phyloP scores from a whole-genome alignment of 2,329 filamentous ascomycete species.

The Aspergillus glaucus region DNA sequence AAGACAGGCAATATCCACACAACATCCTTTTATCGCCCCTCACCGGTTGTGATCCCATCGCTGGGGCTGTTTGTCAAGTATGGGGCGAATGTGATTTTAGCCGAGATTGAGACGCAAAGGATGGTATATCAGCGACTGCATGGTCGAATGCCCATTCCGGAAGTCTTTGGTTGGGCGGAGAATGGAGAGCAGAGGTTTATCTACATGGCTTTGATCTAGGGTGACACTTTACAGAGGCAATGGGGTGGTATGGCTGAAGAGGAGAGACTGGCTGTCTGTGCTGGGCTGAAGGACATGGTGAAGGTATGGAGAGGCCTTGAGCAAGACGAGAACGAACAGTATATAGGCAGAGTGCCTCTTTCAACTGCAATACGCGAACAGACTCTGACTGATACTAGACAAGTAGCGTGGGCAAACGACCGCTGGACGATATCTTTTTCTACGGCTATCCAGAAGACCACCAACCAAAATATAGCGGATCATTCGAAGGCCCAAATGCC shows the following conservation, averaged over 20 bases:
- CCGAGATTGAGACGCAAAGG: slow-evolving; percentile 24
- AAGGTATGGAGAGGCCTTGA: slow-evolving; percentile 16
- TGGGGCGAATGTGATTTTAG: slow-evolving; percentile 22
- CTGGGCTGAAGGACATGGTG: slow-evolving; percentile 22
- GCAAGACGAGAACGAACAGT: slow-evolving; percentile 7
- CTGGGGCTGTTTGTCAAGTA: slow-evolving; percentile 33
- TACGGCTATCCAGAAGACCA: too few species aligned
- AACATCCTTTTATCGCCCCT: slow-evolving; percentile 18
- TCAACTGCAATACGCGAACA: slow-evolving; percentile 4
- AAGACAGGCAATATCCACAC: slow-evolving; percentile 10
- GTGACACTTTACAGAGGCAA: slow-evolving; percentile 16
- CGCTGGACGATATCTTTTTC: slow-evolving; percentile 28
- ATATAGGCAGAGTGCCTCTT: slow-evolving; percentile 15
- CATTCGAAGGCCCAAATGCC: slow-evolving; percentile 24
- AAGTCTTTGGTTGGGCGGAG: slow-evolving; percentile 20
- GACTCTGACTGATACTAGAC: slow-evolving; percentile 2
- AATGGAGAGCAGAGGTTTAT: slow-evolving; percentile 17
- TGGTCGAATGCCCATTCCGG: slow-evolving; percentile 19
- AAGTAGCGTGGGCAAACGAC: slow-evolving; percentile 24
- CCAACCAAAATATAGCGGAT: slow-evolving; percentile 17
- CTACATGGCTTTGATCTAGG: slow-evolving; percentile 21
- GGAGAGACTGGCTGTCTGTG: slow-evolving; percentile 22
- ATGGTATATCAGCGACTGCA: slow-evolving; percentile 20
- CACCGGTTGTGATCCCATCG: slow-evolving; percentile 27
- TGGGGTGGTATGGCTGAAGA: slow-evolving; percentile 16